Base-by-base conservation (phyloP, 768 basidiomycete genomes). In the Galerina marginata region DNA sequence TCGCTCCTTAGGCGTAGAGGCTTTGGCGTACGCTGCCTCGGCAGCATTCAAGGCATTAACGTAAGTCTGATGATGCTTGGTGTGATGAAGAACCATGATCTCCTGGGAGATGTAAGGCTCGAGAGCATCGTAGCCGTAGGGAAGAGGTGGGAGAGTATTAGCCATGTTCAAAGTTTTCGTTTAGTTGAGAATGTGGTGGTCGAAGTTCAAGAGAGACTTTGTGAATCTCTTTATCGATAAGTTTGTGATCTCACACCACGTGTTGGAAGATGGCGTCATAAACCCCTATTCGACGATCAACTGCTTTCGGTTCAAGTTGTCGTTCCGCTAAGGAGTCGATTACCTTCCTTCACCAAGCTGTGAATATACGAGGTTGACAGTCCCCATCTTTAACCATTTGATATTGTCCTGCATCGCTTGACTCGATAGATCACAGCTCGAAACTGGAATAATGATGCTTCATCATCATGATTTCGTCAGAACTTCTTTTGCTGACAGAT, bases 81-180 rank as follows among this genome's bases (percentile, higher is more conserved):
- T 86, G 81, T 98, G 95, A 78, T 98, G 95, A 52, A 96, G 91
- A 58, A 80, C 84, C 95, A 96, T 98, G 78, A 97, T 98, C 79
- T 96, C 85, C 72, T 82, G 72, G 38, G 87, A 91, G 80, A 98
- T 96, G 79, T 87, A 89, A n/a, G 95, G 95, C 82, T 96, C 92
- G 71, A 98, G 92, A 54, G 86, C 95, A 81, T 95, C 79, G 79
- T 95, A 95, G 6, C 79, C 69, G 74, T 94, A 96, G 6, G 88
- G 87, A 36, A 94, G 86, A 62, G 81, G 77, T 23, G 92, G 92
- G 38, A 95, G 86, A 46, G 77, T 80, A 81, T 88, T 77, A 54
- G 83, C 69, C 73, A 78, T 84, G 9, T 51, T 56, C 16, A 16
- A 23, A 9, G 38, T n/a, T 7, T 33, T 33, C 4, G 29, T 33